Percentiles rank a stretch among this genome's conserved stretches.
Evolutionary conservation across 2,329 filamentous ascomycete species (phyloP).

Genomic region (Aspergillus sp.): DNA sequence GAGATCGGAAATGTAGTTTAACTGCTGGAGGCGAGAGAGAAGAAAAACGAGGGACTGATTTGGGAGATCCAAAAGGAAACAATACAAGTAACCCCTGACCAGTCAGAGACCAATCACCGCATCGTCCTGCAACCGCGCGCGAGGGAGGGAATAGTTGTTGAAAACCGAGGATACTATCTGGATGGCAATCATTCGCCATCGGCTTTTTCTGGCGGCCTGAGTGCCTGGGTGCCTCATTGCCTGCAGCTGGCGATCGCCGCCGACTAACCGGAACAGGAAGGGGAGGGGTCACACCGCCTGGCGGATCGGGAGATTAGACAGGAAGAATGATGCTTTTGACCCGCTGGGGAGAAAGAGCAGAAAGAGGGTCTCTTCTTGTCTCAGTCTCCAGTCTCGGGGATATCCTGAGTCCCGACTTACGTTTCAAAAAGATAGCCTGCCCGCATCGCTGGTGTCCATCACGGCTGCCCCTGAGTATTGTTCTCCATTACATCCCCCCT

Average conservation of each 20-base stretch:
- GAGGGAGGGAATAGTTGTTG: too few species aligned
- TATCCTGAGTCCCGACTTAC: conserved; percentile 17
- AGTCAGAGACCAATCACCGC: not conserved
- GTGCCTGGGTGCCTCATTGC: too few species aligned
- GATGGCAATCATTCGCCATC: not conserved
- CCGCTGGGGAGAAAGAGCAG: not conserved
- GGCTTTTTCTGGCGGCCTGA: not conserved
- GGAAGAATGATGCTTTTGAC: not conserved
- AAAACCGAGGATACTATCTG: too few species aligned
- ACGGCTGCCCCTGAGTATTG: conserved; percentile 6
- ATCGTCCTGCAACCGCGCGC: not conserved
- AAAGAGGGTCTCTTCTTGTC: not conserved
- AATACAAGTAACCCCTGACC: too few species aligned
- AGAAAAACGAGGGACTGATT: not conserved
- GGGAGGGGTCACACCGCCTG: not conserved
- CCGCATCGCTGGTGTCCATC: not conserved
- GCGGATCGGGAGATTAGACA: not conserved
- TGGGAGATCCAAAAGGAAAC: not conserved
- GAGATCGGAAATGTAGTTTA: not conserved
- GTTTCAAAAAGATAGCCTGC: conserved; percentile 26
- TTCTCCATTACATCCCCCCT: not conserved
- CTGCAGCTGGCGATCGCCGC: not conserved
- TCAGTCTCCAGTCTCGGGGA: conserved; percentile 1
- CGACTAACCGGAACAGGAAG: not conserved
- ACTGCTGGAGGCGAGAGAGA: not conserved